Evolutionary conservation across 1,284 basidiomycete species (phyloP), one percentile per base, ranked within the genome.

Genomic region (Ustilago nuda): DNA sequence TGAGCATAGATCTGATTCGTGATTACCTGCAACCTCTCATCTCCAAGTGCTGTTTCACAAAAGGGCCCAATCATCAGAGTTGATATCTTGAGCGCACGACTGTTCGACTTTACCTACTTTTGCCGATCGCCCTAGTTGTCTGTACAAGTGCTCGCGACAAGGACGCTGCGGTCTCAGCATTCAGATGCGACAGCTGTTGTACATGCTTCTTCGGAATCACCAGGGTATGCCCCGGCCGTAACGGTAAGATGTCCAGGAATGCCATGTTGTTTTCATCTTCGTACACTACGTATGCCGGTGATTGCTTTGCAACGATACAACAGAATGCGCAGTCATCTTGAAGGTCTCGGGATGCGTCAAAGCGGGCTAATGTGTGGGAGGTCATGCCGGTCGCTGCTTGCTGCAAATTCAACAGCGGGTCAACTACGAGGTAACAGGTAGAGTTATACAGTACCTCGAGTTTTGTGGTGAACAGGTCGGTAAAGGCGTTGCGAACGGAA

Each of bases 1-100:
- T 93, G 92, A 0, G 91, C 92, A 79, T 93, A 92, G 83, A 92
- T 91, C 84, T 93, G 92, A 64, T 84, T 81, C 1, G 79, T 76
- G 52, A 77, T 74, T 27, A 79, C 75, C n/a, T 81, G 79, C 50
- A 81, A 19, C n/a, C 79, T 50, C 30, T 81, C 79, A 33, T 81
- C 79, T n/a, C 61, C 71, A 9, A 81, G 60, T 1, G 75, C 79
- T 78, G 39, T 15, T 27, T 27, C 36, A 43, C 36, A 39, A 58
- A 39, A 33, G 17, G 8, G 43, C 32, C n/a, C 19, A 7, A 9
- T 27, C 37, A 12, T 43, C 19, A n/a, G 41, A 17, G 27, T 19
- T 19, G 17, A 23, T 12, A 13, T 50, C 23, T 32, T 30, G 23
- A 11, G 7, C 30, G 17, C 51, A 17, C 0, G n/a, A 23, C 37